These are phyloP conservation scores for Atkinsonella texensis DNA, from an alignment of 2,329 filamentous ascomycete species.

Conservation along the genomic window DNA sequence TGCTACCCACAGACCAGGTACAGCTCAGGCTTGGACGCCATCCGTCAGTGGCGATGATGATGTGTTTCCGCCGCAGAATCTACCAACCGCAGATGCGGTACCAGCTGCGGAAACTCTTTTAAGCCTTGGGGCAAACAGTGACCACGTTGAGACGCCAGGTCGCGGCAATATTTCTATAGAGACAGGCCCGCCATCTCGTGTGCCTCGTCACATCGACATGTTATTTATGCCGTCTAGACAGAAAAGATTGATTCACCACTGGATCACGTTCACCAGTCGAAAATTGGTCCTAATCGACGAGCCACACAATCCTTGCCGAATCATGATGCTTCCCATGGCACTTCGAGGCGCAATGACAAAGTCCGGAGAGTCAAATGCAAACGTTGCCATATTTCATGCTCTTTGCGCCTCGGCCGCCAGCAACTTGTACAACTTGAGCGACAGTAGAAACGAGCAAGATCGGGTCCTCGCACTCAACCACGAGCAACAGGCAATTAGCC, in stretches of 20 bases:
- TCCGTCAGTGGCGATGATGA: neutral
- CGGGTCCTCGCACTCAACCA: constrained; percentile 11
- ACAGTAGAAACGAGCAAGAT: constrained; percentile 8
- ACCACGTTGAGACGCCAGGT: neutral
- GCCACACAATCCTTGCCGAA: constrained; percentile 14
- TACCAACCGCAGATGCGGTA: neutral
- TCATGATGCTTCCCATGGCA: constrained; percentile 16
- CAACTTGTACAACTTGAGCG: constrained; percentile 27
- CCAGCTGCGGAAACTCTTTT: neutral
- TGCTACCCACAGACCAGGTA: neutral
- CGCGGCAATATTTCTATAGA: neutral
- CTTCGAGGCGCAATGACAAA: constrained; percentile 11
- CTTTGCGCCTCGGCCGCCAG: constrained; percentile 27
- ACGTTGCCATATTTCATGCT: constrained; percentile 14
- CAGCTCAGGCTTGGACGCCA: neutral
- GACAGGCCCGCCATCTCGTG: neutral
- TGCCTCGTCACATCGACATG: constrained; percentile 10
- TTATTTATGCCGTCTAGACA: constrained; percentile 9
- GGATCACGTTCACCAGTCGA: constrained; percentile 15
- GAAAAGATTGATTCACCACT: constrained; percentile 16
- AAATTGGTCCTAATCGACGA: constrained; percentile 15
- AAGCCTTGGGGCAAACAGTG: neutral
- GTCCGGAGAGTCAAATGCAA: constrained; percentile 10
- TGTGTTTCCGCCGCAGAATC: neutral
- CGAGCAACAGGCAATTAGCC: constrained; percentile 13